Percentiles rank a stretch among this genome's conserved stretches.
Conservation (phyloP, 345 rosid species). For the Excoecaria cochinchinensis region DNA sequence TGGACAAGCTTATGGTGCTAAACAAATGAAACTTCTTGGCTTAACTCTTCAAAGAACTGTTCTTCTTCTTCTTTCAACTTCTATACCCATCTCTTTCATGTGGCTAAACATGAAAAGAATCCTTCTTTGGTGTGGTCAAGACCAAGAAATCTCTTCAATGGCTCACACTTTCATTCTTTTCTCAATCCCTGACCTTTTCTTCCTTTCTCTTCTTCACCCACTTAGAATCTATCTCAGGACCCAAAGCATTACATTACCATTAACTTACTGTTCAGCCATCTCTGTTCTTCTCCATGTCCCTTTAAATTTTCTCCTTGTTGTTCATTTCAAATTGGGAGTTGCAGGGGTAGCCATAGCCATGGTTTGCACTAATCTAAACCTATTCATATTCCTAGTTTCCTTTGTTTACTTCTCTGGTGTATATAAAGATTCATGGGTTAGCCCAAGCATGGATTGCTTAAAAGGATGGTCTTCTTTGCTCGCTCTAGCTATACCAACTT, state of each 20-base stretch:
- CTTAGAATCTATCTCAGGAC: conserved; percentile 82
- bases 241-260: conserved; percentile 81
- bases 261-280: conserved; percentile 81
- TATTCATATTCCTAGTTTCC: conserved; percentile 60
- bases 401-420: conserved; percentile 72
- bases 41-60: conserved; percentile 90
- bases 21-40: conserved; percentile 83
- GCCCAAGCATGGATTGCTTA: conserved; percentile 69
- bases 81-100: conserved; percentile 76
- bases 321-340: conserved; percentile 74
- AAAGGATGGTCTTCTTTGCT: conserved; percentile 87
- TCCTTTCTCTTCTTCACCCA: conserved; percentile 91
- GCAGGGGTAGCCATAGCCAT: conserved; percentile 86
- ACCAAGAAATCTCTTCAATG: conserved; percentile 60
- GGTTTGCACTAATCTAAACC: conserved; percentile 86
- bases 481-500: conserved; percentile 83
- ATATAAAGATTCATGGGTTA: conserved; percentile 76
- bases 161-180: conserved; percentile 76
- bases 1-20: conserved; percentile 95
- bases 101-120: conserved; percentile 78
- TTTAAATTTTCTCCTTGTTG: conserved; percentile 70
- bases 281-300: conserved; percentile 85
- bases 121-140: conserved; percentile 85
- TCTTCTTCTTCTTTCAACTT: conserved; percentile 79
- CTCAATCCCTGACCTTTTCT: conserved; percentile 84